A percentile compares a stretch with the other conserved stretches of the same genome.
Evolutionary conservation across 2,329 filamentous ascomycete species (phyloP).

Genomic region (Hypoxylon sp.): DNA sequence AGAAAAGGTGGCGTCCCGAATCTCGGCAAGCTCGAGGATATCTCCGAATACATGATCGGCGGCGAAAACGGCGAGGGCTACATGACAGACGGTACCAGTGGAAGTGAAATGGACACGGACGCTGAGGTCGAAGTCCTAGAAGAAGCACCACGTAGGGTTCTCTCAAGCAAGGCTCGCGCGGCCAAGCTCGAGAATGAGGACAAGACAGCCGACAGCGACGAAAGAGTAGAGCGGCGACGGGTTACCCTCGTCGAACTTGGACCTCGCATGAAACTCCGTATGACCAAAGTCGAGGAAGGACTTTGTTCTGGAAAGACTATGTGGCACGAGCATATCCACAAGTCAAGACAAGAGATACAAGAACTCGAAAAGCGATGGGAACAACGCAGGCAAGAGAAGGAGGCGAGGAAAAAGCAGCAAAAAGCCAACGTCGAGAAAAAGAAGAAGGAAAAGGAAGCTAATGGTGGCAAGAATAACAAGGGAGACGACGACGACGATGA

Average conservation of each 20-base stretch:
- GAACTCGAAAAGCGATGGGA: conserved; percentile 88
- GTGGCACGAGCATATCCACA: conserved; percentile 97
- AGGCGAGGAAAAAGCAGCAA: conserved; percentile 82
- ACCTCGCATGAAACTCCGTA: conserved; percentile 85
- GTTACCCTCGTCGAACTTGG: conserved; percentile 94
- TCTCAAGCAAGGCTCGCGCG: conserved; percentile 64
- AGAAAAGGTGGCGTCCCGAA: conserved; percentile 84
- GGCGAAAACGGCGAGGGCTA: conserved; percentile 83
- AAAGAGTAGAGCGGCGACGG: conserved; percentile 82
- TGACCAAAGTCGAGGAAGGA: conserved; percentile 97
- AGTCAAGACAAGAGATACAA: conserved; percentile 81
- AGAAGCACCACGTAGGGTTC: conserved; percentile 71
- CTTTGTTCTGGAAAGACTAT: conserved; percentile 89
- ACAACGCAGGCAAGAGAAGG: conserved; percentile 81
- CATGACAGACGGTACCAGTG: conserved; percentile 85
- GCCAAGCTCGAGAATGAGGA: conserved; percentile 59
- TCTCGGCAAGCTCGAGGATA: conserved; percentile 89
- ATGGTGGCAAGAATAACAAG: conserved; percentile 55
- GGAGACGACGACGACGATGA: conserved; percentile 55
- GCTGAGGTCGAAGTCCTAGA: conserved; percentile 90
- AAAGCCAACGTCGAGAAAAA: conserved; percentile 93
- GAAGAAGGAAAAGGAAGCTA: conserved; percentile 67
- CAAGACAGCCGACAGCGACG: conserved; percentile 57
- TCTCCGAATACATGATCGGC: conserved; percentile 93
- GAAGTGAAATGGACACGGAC: conserved; percentile 93